These are phyloP conservation scores for Pseudopyricularia javanii DNA, from an alignment of 2,329 filamentous ascomycete species.

Conservation along the genomic window DNA sequence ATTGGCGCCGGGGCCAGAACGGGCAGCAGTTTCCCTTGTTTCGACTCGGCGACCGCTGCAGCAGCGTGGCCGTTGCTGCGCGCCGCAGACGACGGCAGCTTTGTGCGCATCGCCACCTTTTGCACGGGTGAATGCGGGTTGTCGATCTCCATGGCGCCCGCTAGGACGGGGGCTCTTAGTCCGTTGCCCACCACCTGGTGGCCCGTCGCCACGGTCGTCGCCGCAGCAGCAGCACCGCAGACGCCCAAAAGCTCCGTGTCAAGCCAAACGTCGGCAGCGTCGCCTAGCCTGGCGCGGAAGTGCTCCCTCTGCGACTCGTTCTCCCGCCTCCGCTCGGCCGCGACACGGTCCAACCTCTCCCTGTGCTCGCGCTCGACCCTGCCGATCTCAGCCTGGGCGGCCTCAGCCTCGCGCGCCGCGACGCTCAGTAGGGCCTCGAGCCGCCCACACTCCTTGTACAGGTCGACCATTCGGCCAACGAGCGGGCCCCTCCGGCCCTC, in stretches of 20 bases:
- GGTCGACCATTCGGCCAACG: slow-evolving; percentile 18
- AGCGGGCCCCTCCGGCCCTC: slow-evolving; percentile 15
- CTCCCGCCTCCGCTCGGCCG: slow-evolving; percentile 5
- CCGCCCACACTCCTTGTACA: slow-evolving; percentile 22
- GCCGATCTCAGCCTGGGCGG: slow-evolving; percentile 5
- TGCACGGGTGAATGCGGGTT: neutral
- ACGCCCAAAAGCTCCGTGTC: neutral
- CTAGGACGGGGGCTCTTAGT: neutral
- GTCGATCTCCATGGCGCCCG: neutral
- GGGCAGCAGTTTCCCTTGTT: neutral
- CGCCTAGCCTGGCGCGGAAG: neutral
- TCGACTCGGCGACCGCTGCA: neutral
- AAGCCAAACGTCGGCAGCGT: neutral
- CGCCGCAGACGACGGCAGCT: neutral
- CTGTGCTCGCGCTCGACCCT: slow-evolving; percentile 8
- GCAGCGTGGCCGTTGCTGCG: neutral
- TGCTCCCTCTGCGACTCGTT: slow-evolving; percentile 2
- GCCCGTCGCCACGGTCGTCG: too few species aligned
- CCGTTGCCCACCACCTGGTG: too few species aligned
- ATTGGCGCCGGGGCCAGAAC: neutral
- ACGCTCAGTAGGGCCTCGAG: slow-evolving; percentile 23
- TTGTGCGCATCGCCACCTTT: neutral
- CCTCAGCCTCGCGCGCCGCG: slow-evolving; percentile 10
- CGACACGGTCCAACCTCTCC: slow-evolving; percentile 4
- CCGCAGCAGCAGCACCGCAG: neutral